phyloP scores from a whole-genome alignment of 257 asterid genomes.

The Salvia hispanica region DNA sequence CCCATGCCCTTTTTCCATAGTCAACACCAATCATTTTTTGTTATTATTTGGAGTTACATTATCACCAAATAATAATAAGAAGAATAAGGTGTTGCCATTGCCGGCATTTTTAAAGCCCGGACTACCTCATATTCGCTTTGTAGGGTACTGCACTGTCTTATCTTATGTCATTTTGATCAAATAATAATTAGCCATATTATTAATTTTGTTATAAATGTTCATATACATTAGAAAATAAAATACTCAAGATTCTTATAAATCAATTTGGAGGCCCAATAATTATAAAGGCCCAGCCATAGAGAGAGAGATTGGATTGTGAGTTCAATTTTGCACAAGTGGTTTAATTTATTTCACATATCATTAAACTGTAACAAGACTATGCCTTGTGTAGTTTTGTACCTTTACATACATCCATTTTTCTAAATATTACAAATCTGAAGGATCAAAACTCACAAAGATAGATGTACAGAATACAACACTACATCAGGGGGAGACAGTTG shows the following conservation, averaged over 20 bases:
- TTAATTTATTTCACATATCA: conserved; percentile 22
- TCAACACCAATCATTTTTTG: conserved; percentile 14
- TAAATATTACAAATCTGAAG: neutral
- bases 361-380: conserved; percentile 27
- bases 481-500: neutral
- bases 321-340: too few relatives aligned
- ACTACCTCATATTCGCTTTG: neutral
- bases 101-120: neutral
- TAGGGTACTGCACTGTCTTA: conserved; percentile 16
- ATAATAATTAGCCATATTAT: neutral
- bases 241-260: too few relatives aligned
- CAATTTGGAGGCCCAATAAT: too few relatives aligned
- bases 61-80: neutral
- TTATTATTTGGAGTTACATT: neutral
- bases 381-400: conserved; percentile 12
- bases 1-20: conserved; percentile 25
- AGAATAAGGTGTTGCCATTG: neutral
- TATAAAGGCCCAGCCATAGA: too few relatives aligned
- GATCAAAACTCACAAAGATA: conserved; percentile 25
- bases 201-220: too few relatives aligned
- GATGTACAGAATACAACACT: conserved; percentile 21
- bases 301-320: too few relatives aligned
- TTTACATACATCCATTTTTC: conserved; percentile 28
- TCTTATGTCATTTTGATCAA: neutral
- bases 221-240: too few relatives aligned